A percentile compares a stretch with the other conserved stretches of the same genome.
Evolutionary conservation across 208 protist species (phyloP).

Genomic region (Trypanosoma platydactyli): DNA sequence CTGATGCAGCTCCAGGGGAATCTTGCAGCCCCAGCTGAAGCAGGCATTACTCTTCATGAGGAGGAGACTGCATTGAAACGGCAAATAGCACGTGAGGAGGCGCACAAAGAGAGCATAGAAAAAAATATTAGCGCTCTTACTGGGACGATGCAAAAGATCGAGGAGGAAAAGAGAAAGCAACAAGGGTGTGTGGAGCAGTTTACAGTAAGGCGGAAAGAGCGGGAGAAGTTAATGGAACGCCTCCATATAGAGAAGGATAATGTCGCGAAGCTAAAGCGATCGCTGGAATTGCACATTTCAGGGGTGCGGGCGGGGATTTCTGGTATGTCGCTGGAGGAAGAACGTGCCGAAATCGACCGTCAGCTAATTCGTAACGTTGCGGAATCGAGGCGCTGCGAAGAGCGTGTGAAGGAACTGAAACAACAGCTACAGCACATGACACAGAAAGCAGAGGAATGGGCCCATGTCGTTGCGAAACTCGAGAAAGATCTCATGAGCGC

Average conservation of each 20-base stretch:
- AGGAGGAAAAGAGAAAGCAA: constrained; percentile 57
- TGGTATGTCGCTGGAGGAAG: constrained; percentile 79
- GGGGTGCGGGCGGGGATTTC: constrained; percentile 78
- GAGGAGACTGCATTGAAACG: constrained; percentile 67
- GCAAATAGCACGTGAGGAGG: constrained; percentile 47
- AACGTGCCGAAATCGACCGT: constrained; percentile 63
- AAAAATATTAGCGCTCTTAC: constrained; percentile 58
- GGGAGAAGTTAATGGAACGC: constrained; percentile 38
- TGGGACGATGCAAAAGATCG: constrained; percentile 37
- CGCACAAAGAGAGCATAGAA: constrained; percentile 37
- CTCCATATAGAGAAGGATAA: constrained; percentile 51
- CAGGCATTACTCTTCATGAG: constrained; percentile 56
- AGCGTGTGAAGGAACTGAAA: constrained; percentile 48
- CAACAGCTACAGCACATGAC: constrained; percentile 45
- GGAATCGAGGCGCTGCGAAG: constrained; percentile 39
- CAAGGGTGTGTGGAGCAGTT: constrained; percentile 45
- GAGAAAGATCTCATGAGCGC: constrained; percentile 37
- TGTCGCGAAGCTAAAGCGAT: constrained; percentile 64
- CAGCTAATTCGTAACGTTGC: constrained; percentile 60
- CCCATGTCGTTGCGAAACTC: constrained; percentile 31
- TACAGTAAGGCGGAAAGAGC: constrained; percentile 33
- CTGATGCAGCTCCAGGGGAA: constrained; percentile 58
- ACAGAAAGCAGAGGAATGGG: constrained; percentile 44
- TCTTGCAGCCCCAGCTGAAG: constrained; percentile 51
- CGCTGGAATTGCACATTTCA: constrained; percentile 70